A percentile compares a stretch with the other conserved stretches of the same genome.
These are phyloP conservation scores for Barnettozyma sp. DNA, from an alignment of 805 yeast species.

Conservation along the genomic window DNA sequence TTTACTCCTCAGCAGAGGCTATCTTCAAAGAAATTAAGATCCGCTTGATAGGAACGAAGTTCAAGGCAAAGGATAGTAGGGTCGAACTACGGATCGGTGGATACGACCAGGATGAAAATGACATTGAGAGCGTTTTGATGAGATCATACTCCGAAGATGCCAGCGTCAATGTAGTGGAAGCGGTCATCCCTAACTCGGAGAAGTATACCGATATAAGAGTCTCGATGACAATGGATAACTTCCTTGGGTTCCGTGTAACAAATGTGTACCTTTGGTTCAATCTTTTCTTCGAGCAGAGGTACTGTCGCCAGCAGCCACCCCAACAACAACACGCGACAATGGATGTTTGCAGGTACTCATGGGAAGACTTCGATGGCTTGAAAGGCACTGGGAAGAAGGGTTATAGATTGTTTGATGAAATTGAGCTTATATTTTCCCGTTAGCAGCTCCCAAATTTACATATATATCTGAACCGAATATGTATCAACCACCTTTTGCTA, in stretches of 20 bases:
- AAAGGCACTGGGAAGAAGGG: conserved; percentile 57
- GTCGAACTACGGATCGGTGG: conserved; percentile 5
- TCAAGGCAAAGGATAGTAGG: neutral
- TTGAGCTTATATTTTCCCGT: conserved; percentile 12
- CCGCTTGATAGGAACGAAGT: conserved; percentile 4
- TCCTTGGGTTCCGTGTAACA: conserved; percentile 6
- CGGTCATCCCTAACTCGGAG: conserved; percentile 1
- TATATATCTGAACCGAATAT: neutral
- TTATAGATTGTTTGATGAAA: conserved; percentile 39
- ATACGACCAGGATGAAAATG: conserved; percentile 3
- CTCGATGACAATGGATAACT: conserved; percentile 9
- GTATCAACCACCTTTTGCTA: conserved; percentile 45
- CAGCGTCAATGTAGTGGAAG: neutral
- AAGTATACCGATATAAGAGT: conserved; percentile 21
- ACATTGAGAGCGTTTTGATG: conserved; percentile 3
- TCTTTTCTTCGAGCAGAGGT: conserved; percentile 34
- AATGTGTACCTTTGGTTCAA: conserved; percentile 38
- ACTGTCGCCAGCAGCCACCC: no score
- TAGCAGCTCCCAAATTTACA: neutral
- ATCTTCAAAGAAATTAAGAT: conserved; percentile 1
- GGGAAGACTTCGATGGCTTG: conserved; percentile 61
- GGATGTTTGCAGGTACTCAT: conserved; percentile 19
- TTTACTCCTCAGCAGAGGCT: conserved; percentile 2
- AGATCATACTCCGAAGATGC: neutral
- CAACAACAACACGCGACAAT: no score